Evolutionary conservation across 352 stramenopile species (phyloP).

Genomic region (Plasmopara halstedii): DNA sequence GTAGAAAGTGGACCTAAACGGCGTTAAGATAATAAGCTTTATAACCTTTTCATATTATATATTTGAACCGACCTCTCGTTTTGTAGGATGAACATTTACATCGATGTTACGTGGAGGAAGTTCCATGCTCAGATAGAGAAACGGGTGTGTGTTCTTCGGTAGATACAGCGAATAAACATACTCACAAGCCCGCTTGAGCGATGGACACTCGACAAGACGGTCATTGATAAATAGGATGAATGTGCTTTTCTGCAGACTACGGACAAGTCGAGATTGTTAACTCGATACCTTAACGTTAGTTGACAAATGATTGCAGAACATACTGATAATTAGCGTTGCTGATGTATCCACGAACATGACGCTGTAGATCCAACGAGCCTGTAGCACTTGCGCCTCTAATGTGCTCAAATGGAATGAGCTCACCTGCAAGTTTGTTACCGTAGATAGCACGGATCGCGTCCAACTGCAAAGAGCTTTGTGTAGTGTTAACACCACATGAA

Average conservation of each 20-base stretch:
- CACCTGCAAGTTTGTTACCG: slow-evolving; percentile 55
- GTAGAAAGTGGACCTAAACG: slow-evolving; percentile 93
- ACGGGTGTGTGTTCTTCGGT: slow-evolving; percentile 92
- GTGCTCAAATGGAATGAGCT: slow-evolving; percentile 49
- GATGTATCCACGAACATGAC: slow-evolving; percentile 46
- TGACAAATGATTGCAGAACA: slow-evolving; percentile 2
- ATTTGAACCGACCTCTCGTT: slow-evolving; percentile 73
- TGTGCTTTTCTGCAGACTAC: slow-evolving; percentile 68
- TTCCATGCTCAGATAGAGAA: slow-evolving; percentile 95
- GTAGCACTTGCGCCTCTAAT: slow-evolving; percentile 18
- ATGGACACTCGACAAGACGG: slow-evolving; percentile 90
- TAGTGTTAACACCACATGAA: slow-evolving; percentile 76
- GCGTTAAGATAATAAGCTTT: no score
- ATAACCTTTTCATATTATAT: no score
- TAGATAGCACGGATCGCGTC: slow-evolving; percentile 74
- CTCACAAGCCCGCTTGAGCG: slow-evolving; percentile 91
- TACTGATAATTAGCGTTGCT: slow-evolving; percentile 88
- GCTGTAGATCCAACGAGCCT: slow-evolving; percentile 33
- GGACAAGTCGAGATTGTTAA: not conserved
- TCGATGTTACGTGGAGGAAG: slow-evolving; percentile 93
- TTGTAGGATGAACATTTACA: slow-evolving; percentile 99
- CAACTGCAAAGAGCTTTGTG: slow-evolving; percentile 48
- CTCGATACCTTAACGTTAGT: not conserved
- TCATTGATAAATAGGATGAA: slow-evolving; percentile 98
- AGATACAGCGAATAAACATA: slow-evolving; percentile 92